A percentile compares a stretch with the other conserved stretches of the same genome.
Evolutionary conservation across 2,329 filamentous ascomycete genomes (phyloP).

Genomic region (Epichloe scottii): DNA sequence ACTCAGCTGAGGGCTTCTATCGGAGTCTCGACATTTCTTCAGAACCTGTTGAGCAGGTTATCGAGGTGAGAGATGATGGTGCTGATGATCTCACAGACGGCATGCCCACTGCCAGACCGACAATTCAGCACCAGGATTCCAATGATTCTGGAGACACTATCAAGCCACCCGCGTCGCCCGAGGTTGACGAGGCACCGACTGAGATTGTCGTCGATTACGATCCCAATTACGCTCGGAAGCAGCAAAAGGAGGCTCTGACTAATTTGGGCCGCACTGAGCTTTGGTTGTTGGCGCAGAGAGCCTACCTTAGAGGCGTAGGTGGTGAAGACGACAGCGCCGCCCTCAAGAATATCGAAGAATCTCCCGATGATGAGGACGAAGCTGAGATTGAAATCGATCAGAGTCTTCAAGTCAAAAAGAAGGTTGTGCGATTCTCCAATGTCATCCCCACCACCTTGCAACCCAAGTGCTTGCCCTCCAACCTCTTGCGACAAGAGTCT

Average conservation of each 20-base stretch:
- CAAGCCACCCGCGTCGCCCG: constrained; percentile 17
- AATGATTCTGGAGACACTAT: constrained; percentile 18
- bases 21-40: constrained; percentile 25
- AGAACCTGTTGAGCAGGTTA: constrained; percentile 51
- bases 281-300: constrained; percentile 74
- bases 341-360: constrained; percentile 25
- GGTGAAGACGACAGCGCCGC: constrained; percentile 26
- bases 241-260: constrained; percentile 56
- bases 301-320: constrained; percentile 59
- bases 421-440: constrained; percentile 64
- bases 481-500: constrained; percentile 49
- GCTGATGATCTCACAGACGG: constrained; percentile 39
- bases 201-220: constrained; percentile 62
- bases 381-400: constrained; percentile 15
- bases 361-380: constrained; percentile 17
- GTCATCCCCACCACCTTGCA: constrained; percentile 31
- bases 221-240: constrained; percentile 59
- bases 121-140: constrained; percentile 20
- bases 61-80: constrained; percentile 38
- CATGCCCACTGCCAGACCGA: constrained; percentile 53
- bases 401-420: constrained; percentile 37
- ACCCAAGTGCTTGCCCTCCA: constrained; percentile 38
- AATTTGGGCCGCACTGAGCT: constrained; percentile 74
- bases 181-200: constrained; percentile 43
- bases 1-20: constrained; percentile 27